Evolutionary conservation across 2,329 filamentous ascomycete genomes (phyloP).

Genomic region (Colletotrichum filicis): DNA sequence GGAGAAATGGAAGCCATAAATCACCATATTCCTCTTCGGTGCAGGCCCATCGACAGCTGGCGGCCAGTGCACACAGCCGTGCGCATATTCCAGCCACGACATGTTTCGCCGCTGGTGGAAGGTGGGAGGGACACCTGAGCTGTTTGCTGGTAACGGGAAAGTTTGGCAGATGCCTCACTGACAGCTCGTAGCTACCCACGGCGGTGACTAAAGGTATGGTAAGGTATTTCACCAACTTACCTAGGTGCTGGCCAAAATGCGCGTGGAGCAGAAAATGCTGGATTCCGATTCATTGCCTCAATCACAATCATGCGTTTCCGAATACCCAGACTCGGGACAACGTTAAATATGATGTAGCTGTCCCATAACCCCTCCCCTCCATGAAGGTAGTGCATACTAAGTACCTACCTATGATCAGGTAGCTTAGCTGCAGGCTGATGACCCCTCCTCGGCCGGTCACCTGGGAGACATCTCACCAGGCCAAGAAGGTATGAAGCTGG

Average conservation of each 20-base stretch:
- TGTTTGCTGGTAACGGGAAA: neutral
- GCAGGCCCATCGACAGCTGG: constrained; percentile 18
- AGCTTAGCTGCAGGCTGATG: neutral
- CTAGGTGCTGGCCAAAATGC: too few species aligned
- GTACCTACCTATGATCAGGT: neutral
- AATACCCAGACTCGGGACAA: neutral
- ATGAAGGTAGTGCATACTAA: neutral
- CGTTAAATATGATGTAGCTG: neutral
- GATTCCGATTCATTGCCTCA: too few species aligned
- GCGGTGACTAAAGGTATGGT: too few species aligned
- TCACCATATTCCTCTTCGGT: neutral
- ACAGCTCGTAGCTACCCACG: neutral
- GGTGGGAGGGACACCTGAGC: neutral
- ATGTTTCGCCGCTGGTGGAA: constrained; percentile 1
- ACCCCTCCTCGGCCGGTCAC: constrained; percentile 13
- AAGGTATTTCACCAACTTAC: too few species aligned
- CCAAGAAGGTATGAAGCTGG: neutral
- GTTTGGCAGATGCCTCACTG: neutral
- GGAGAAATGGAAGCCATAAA: neutral
- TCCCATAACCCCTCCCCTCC: neutral
- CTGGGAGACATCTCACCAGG: neutral
- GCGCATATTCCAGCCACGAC: constrained; percentile 1
- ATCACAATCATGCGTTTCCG: too few species aligned
- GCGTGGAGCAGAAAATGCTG: too few species aligned
- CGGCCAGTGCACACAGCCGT: constrained; percentile 9